Evolutionary conservation across 495 filamentous ascomycete species (phyloP).

Genomic region (Penicillium crystallinum): DNA sequence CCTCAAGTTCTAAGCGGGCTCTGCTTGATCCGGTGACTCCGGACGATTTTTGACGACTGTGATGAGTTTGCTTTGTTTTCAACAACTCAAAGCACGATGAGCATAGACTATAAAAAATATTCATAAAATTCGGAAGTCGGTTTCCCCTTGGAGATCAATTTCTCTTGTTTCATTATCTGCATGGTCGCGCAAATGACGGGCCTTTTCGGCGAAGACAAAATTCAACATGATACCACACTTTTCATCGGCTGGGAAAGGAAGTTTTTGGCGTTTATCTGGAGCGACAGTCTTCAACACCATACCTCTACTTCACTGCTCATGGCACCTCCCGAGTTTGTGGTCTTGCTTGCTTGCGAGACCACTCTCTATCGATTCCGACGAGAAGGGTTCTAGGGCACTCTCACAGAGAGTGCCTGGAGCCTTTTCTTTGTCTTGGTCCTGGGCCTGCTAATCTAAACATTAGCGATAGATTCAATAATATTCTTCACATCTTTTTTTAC

Average conservation of each 20-base stretch:
- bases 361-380: constrained; percentile 12
- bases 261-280: constrained; percentile 43
- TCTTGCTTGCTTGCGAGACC: not conserved
- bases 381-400: constrained; percentile 1
- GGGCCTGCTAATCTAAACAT: constrained; percentile 44
- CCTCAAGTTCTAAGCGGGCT: constrained; percentile 69
- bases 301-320: constrained; percentile 10
- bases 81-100: constrained; percentile 52
- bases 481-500: constrained; percentile 9
- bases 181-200: constrained; percentile 37
- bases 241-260: constrained; percentile 46
- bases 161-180: constrained; percentile 42
- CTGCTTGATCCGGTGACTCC: constrained; percentile 13
- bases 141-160: constrained; percentile 7
- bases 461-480: constrained; percentile 39
- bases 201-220: constrained; percentile 44
- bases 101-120: constrained; percentile 41
- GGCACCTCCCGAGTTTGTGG: not conserved
- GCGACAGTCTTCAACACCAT: constrained; percentile 43
- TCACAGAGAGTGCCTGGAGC: not conserved
- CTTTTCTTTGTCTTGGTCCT: constrained; percentile 7
- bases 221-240: constrained; percentile 54
- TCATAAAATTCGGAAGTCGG: constrained; percentile 17
- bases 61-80: constrained; percentile 57
- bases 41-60: constrained; percentile 43